Base-by-base conservation (phyloP, 1,284 basidiomycete species). In the Taiwanofungus camphoratus region DNA sequence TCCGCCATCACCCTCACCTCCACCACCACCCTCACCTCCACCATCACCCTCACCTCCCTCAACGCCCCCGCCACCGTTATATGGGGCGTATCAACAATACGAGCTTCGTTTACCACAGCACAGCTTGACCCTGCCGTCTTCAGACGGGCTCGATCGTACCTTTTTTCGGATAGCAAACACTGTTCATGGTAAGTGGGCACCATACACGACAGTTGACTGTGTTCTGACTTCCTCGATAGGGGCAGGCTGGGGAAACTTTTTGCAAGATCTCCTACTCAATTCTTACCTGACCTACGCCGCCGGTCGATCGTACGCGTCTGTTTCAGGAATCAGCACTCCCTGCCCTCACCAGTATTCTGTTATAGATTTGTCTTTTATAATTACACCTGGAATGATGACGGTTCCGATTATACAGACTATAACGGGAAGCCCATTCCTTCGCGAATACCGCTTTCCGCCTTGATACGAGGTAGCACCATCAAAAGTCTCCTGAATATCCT, bases 311-410 rank as follows among this genome's bases (percentile, higher is more conserved):
- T 39, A 21, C 12, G 37, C 22, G n/a, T 5, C 22, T 38, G 13
- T 2, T n/a, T 8, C 9, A 9, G 9, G n/a, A 29, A 29, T 9
- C 27, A 29, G 27, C 27, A 29, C n/a, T 29, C n/a, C n/a, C 9
- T 8, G 27, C 27, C 15, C 20, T 20, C 8, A 24, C n/a, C 11
- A 6, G 20, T 2, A 32, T 30, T 24, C 21, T 11, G 9, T 5
- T 5, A 6, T 20, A 58, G 62, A 12, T 82, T 71, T 49, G 80
- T 84, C 2, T 82, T 83, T 46, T 74, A 82, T 45, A 79, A 83
- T 52, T 82, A 81, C 47, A 71, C 71, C 15, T 83, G 80, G 80
- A 58, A 57, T 33, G 43, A 44, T 20, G 41, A 55, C 29, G 35
- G 41, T 19, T 37, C 42, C 11, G 52, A 53, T 37, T 62, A 57